Base-by-base conservation (phyloP, 2,329 filamentous ascomycete species). In the Botrytis cinerea region DNA sequence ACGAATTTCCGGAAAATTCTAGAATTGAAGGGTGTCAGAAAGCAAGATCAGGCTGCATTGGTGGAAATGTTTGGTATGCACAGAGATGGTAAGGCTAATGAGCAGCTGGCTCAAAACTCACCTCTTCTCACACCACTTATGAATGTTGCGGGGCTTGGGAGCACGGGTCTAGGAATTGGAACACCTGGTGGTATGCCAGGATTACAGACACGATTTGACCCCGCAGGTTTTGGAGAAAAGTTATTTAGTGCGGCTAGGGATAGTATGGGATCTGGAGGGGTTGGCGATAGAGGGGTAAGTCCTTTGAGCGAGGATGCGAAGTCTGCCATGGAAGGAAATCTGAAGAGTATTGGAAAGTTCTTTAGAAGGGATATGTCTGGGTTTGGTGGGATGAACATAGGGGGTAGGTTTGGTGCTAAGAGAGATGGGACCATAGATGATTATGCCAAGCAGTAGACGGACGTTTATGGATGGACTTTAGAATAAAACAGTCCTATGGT, bases 311-410 rank as follows among this genome's bases (percentile, higher is more conserved):
- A 80, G 54, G 83, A 86, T 72, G 86, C 89, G 72, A 90, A 91
- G 79, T 89, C 88, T 12, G 93, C 92, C 70, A 88, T 98, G 76
- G 97, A 98, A 81, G 95, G 97, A 83, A 98, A 98, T 82, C 82
- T 98, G 83, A 95, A 94, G 84, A 97, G 94, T 81, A 93, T 99
- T 83, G 95, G 95, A 38, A 98, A 97, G 83, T 98, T 98, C 84
- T 98, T 98, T 85, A 90, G 92, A 75, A 86, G 95, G 76, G 95
- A 98, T 84, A 91, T 95, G 76, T 92, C 93, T 45, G 89, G 91
- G 3, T 87, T 95, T 76, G 91, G 92, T 2, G 70, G 70, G 22
- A 72, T 72, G 70, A 89, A 88, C 18, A 85, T 92, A 76, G 95
- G 95, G 81, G 92, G 92, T 64, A 90, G 79, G 67, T 81, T 80